These are phyloP conservation scores for Apodospora peruviana DNA, from an alignment of 495 filamentous ascomycete species.

Conservation along the genomic window DNA sequence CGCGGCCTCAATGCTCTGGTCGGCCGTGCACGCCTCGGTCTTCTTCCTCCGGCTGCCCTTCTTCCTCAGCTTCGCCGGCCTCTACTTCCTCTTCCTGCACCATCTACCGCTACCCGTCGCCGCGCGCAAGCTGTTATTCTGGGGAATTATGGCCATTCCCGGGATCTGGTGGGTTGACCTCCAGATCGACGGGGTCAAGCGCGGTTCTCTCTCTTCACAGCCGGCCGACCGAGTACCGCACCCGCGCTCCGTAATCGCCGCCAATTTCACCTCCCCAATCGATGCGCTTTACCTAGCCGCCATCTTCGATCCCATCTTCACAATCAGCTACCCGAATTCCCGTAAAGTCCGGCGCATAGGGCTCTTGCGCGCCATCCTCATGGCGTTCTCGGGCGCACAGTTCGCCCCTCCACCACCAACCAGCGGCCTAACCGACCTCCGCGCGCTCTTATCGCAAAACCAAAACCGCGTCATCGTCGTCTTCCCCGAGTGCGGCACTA, in stretches of 20 bases:
- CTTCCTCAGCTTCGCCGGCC: constrained; percentile 58
- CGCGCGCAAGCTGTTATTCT: constrained; percentile 74
- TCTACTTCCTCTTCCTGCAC: constrained; percentile 78
- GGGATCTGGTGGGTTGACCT: constrained; percentile 98
- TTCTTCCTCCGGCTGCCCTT: constrained; percentile 77
- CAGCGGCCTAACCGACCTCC: constrained; percentile 51
- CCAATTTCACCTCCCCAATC: constrained; percentile 84
- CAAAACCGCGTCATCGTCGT: constrained; percentile 72
- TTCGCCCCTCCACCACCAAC: constrained; percentile 39
- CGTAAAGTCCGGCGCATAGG: constrained; percentile 69
- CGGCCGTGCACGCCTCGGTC: constrained; percentile 61
- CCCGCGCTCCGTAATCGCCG: constrained; percentile 74
- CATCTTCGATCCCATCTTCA: constrained; percentile 95
- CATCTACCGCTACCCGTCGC: constrained; percentile 80
- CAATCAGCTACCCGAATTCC: constrained; percentile 67
- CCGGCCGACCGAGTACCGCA: constrained; percentile 65
- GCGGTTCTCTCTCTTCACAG: constrained; percentile 61
- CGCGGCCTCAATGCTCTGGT: constrained; percentile 51
- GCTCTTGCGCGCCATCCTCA: constrained; percentile 65
- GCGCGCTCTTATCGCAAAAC: constrained; percentile 56
- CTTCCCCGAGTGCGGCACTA: constrained; percentile 90
- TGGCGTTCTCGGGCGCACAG: constrained; percentile 60
- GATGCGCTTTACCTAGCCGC: constrained; percentile 94
- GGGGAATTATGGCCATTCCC: constrained; percentile 77
- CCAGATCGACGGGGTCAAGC: constrained; percentile 90